phyloP scores from a whole-genome alignment of 768 basidiomycete genomes.

The Rhizopogon vesiculosus region DNA sequence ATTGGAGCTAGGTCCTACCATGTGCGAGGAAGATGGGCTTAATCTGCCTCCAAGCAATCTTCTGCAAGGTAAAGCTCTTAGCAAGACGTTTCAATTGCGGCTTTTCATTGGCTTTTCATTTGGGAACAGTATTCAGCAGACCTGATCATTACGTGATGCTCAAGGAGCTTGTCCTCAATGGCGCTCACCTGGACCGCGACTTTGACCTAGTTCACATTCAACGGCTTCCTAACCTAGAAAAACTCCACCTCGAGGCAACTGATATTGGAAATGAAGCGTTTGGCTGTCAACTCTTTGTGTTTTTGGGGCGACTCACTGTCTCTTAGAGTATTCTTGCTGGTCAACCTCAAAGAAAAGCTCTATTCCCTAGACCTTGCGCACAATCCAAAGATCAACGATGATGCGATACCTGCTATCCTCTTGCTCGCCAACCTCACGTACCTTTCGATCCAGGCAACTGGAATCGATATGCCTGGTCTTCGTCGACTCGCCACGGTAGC shows the following conservation, averaged over 20 bases:
- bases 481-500: slow-evolving; percentile 42
- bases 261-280: slow-evolving; percentile 62
- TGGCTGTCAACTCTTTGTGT: slow-evolving; percentile 12
- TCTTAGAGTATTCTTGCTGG: slow-evolving; percentile 51
- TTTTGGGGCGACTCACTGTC: slow-evolving; percentile 3
- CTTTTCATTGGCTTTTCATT: background rate
- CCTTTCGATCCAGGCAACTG: slow-evolving; percentile 50
- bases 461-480: slow-evolving; percentile 53
- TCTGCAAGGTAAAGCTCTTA: slow-evolving; percentile 33
- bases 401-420: slow-evolving; percentile 50
- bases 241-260: slow-evolving; percentile 46
- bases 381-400: slow-evolving; percentile 53
- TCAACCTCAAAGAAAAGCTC: slow-evolving; percentile 51
- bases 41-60: slow-evolving; percentile 41
- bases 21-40: slow-evolving; percentile 44
- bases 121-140: slow-evolving; percentile 41
- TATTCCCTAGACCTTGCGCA: slow-evolving; percentile 44
- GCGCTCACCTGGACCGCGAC: slow-evolving; percentile 37
- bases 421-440: slow-evolving; percentile 42
- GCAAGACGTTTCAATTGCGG: slow-evolving; percentile 1
- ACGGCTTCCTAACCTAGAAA: slow-evolving; percentile 45
- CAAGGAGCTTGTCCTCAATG: slow-evolving; percentile 44
- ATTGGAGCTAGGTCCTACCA: slow-evolving; percentile 43
- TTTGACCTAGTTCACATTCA: slow-evolving; percentile 48
- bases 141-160: slow-evolving; percentile 49